Conservation (phyloP, 2,329 filamentous ascomycete species). For the Alternaria rosae region DNA sequence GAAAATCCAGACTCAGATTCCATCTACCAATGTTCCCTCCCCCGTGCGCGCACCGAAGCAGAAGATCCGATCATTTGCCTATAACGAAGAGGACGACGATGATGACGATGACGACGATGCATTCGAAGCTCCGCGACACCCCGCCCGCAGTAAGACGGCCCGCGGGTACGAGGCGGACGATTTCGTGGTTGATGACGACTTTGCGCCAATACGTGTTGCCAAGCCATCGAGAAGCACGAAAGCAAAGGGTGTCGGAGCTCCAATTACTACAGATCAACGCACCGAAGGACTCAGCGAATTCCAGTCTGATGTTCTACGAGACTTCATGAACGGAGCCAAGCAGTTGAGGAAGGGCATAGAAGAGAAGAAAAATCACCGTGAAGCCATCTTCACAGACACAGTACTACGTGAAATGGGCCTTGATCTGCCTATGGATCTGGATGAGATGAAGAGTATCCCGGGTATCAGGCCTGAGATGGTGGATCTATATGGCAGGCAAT, state of each 20-base stretch:
- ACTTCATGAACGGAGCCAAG: slow-evolving; percentile 71
- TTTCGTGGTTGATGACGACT: slow-evolving; percentile 55
- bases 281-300: slow-evolving; percentile 64
- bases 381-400: slow-evolving; percentile 70
- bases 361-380: slow-evolving; percentile 64
- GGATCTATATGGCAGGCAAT: slow-evolving; percentile 64
- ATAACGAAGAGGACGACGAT: slow-evolving; percentile 35
- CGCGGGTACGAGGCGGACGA: slow-evolving; percentile 48
- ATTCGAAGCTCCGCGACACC: slow-evolving; percentile 32
- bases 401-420: slow-evolving; percentile 78
- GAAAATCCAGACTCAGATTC: slow-evolving; percentile 56
- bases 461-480: slow-evolving; percentile 71
- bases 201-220: slow-evolving; percentile 51
- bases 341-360: slow-evolving; percentile 67
- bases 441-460: slow-evolving; percentile 69
- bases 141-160: slow-evolving; percentile 27
- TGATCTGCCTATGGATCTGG: slow-evolving; percentile 67
- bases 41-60: slow-evolving; percentile 60
- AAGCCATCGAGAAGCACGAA: slow-evolving; percentile 48
- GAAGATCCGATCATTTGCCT: slow-evolving; percentile 38
- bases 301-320: slow-evolving; percentile 68
- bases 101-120: slow-evolving; percentile 34
- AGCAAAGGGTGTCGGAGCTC: slow-evolving; percentile 59
- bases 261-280: slow-evolving; percentile 65
- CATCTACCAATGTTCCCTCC: slow-evolving; percentile 74